These are phyloP conservation scores for Penicillium pancosmium DNA, from an alignment of 495 filamentous ascomycete species.

Conservation along the genomic window DNA sequence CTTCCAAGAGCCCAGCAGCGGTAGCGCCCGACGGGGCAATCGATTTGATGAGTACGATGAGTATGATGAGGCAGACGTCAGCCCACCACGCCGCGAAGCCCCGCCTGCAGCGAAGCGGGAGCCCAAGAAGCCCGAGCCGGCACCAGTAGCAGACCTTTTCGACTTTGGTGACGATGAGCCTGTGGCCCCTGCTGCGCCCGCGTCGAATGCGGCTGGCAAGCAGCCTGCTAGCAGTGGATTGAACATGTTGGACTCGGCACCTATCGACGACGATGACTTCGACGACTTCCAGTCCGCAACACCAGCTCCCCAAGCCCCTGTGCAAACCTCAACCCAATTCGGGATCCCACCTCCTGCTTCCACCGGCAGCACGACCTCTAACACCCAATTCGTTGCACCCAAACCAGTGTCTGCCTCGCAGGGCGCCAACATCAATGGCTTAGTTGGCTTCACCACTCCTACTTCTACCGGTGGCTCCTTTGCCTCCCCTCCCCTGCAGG, in stretches of 20 bases:
- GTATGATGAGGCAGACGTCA: conserved; percentile 75
- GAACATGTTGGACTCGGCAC: conserved; percentile 54
- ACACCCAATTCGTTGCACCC: conserved; percentile 75
- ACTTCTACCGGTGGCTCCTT: conserved; percentile 52
- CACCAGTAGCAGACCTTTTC: conserved; percentile 67
- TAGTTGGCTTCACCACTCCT: conserved; percentile 81
- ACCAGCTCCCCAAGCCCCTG: conserved; percentile 46
- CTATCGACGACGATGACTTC: conserved; percentile 87
- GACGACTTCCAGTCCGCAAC: conserved; percentile 97
- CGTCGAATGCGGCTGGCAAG: conserved; percentile 52
- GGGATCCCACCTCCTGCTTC: conserved; percentile 55
- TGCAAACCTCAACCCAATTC: conserved; percentile 47
- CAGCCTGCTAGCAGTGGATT: conserved; percentile 54
- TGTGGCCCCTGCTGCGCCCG: conserved; percentile 38
- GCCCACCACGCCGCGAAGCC: conserved; percentile 48
- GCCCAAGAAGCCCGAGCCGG: conserved; percentile 75
- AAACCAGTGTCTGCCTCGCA: conserved; percentile 81
- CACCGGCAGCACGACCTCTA: conserved; percentile 65
- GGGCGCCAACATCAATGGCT: conserved; percentile 73
- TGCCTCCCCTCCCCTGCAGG: conserved; percentile 53
- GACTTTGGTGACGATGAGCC: conserved; percentile 78
- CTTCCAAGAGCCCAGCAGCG: conserved; percentile 61
- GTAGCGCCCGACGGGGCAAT: conserved; percentile 59
- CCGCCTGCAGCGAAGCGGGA: conserved; percentile 48
- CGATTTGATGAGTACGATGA: conserved; percentile 98